Evolutionary conservation across 2,329 filamentous ascomycete species (phyloP), one percentile per base, ranked within the genome.

Genomic region (Penicillium sp.): DNA sequence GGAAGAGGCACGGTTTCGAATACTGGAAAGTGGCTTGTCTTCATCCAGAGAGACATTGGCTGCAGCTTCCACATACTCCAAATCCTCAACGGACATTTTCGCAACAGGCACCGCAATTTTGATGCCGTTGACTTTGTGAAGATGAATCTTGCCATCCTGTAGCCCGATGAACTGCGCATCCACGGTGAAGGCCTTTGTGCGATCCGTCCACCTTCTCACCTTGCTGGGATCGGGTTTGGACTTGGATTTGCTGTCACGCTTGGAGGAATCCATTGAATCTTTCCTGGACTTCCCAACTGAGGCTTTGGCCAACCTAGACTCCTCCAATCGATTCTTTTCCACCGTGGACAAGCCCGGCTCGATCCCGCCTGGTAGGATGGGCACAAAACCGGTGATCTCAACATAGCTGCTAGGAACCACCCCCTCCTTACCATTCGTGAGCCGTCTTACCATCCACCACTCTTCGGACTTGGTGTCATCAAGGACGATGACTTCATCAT

Each of bases 331-430:
- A 66, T 88, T 88, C 74, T 96, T 90, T 68, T 96, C 89, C 46
- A 96, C 87, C 0, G 83, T 84, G 8, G 90, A 91, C 68, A 81
- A 77, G 24, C 82, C 85, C 19, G 83, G 81, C 57, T 86, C 84
- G 47, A 87, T 67, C 8, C 86, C 86, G 11, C 81, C 78, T 39
- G 81, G 45, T 3, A 52, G 78, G 4, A 82, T 76, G 9, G 83
- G 73, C 24, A 88, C 74, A 13, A 84, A 84, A 54, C 91, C 91
- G 22, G 87, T 93, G 52, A 96, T 81, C 74, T 99, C 93, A 66
- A 99, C 88, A 70, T 98, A 99, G 76, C 91, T 96, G 79, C 92
- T 95, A 14, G 95, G 95, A 9, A 99, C 93, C 26, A 99, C 95
- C 39, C 95, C 95, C 77, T 97, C 91, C 71, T 92, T 95, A 65